Evolutionary conservation across 73 alveolate genomes (phyloP), one percentile per base, ranked within the genome.

Genomic region (Effrenium voratum): DNA sequence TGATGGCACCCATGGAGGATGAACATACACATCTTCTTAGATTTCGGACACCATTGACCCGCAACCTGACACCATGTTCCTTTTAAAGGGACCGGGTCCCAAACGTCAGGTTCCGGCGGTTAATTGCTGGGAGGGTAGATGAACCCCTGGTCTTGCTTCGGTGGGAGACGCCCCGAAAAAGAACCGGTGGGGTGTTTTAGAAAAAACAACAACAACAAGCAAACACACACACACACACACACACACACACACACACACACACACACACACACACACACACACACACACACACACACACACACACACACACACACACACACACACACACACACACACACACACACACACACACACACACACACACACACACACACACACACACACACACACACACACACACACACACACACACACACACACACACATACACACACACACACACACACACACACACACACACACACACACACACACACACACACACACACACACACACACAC

Each of bases 401-500:
- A 16, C 80, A 66, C 80, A 66, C 40, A 66, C 28, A n/a, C 13
- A 66, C 80, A 66, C 40, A 66, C 80, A 66, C 40, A 66, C 80
- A 12, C 40, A 66, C 80, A n/a, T 19, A 66, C 80, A 66, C 40
- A 66, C 80, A 28, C 40, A 66, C 80, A n/a, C 13, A 28, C 80
- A 66, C 80, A 66, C 80, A 66, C 80, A 28, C 80, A 36, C 44
- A 66, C 80, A 66, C 40, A 66, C 80, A 28, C 80, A 66, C 80
- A n/a, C 44, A 66, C 80, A 66, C 80, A 66, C 80, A 28, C 40
- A n/a, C 40, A 66, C 40, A 66, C 80, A 28, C 40, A 66, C 80
- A 28, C 40, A 66, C 80, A 28, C 40, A 66, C 40, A 28, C 40
- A 66, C 80, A 28, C 40, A n/a, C 44, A 28, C 40, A 66, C 80